These are phyloP conservation scores for Phytopythium montanum DNA, from an alignment of 352 stramenopile genomes.

Conservation along the genomic window DNA sequence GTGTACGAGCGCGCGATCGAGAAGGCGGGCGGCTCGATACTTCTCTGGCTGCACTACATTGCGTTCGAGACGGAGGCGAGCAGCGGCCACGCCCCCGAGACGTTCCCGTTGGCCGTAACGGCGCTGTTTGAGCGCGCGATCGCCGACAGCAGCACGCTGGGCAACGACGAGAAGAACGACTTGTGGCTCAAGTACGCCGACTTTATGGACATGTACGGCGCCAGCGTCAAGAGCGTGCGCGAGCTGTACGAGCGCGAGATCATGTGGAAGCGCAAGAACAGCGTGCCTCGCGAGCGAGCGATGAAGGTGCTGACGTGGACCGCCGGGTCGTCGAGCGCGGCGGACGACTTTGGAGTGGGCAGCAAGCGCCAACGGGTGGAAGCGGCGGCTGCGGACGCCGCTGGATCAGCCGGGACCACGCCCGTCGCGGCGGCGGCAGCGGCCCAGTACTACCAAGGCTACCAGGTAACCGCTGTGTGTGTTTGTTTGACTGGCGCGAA, in stretches of 20 bases:
- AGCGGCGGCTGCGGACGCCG: conserved; percentile 15
- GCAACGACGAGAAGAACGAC: conserved; percentile 74
- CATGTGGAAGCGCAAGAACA: conserved; percentile 68
- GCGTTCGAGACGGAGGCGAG: conserved; percentile 56
- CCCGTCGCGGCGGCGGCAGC: conserved; percentile 22
- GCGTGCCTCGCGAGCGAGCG: conserved; percentile 40
- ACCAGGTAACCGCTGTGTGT: conserved; percentile 58
- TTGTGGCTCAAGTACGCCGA: conserved; percentile 79
- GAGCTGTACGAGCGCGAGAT: conserved; percentile 46
- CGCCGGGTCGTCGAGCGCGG: conserved; percentile 12
- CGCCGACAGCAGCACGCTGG: conserved; percentile 43
- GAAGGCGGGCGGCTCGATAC: conserved; percentile 36
- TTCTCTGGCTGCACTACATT: conserved; percentile 68
- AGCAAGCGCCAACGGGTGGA: conserved; percentile 58
- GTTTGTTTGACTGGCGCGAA: conserved; percentile 2
- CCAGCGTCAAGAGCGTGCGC: conserved; percentile 41
- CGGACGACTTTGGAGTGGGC: conserved; percentile 32
- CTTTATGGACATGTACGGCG: conserved; percentile 60
- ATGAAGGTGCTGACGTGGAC: conserved; percentile 59
- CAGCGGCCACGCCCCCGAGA: conserved; percentile 5
- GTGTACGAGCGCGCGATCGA: conserved; percentile 43
- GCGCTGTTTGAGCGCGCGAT: conserved; percentile 47
- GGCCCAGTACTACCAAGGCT: conserved; percentile 63
- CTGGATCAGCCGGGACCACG: conserved; percentile 13
- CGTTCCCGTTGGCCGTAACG: conserved; percentile 37